Evolutionary conservation across 1,284 basidiomycete genomes (phyloP), one percentile per base, ranked within the genome.

Genomic region (Rhodotorula glutinis): DNA sequence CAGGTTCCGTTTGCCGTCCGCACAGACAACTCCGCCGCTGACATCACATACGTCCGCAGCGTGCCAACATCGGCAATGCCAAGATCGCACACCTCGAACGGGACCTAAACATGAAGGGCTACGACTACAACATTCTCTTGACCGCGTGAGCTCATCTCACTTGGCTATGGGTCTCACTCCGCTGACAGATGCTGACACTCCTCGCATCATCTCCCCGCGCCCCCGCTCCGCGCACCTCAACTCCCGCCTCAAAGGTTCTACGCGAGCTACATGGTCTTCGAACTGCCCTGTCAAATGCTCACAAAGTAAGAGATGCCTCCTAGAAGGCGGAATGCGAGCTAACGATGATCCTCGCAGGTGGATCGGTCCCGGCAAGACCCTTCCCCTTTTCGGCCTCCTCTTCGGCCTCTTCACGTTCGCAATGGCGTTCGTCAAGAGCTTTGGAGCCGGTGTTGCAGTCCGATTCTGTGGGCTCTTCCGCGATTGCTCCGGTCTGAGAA

Each of bases 221-320:
- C n/a, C n/a, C n/a, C n/a, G n/a, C n/a, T n/a, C n/a, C n/a, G n/a
- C n/a, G n/a, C n/a, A n/a, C n/a, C 29, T 25, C 25, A 19, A 4
- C 19, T 27, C 27, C 5, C 7, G 1, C 56, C 25, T 25, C 9
- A 3, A 16, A 29, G 16, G 23, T 47, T 49, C 67, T 75, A 69
- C 65, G 83, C 84, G 23, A 84, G 85, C 2, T 88, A 87, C 70
- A 84, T 86, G 51, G 75, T 79, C 16, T 76, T 76, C 30, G 86
- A 87, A 69, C 75, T 88, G 19, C 86, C 86, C 4, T 84, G 82
- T 16, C 87, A 86, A 70, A 76, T 87, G 49, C 67, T 86, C 53
- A 52, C 46, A 25, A 47, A 47, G 46, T 47, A n/a, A 21, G 51
- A 27, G 11, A 17, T 52, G 8, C 4, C 16, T 4, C 25, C 27